phyloP scores from a whole-genome alignment of 2,329 filamentous ascomycete genomes.

The Capronia epimyces region DNA sequence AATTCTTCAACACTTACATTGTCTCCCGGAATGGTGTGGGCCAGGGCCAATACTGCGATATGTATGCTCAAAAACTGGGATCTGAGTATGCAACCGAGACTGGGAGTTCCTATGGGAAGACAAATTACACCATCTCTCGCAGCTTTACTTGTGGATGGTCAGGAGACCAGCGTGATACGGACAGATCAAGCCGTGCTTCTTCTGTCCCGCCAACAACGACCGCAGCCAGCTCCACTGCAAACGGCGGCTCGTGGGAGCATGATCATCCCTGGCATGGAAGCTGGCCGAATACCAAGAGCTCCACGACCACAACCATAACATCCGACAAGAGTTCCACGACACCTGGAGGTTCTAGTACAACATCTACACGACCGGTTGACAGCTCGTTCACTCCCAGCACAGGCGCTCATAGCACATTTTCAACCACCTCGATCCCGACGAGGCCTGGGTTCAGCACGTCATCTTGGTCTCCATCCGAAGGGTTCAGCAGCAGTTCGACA shows the following conservation, averaged over 20 bases:
- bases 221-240: background rate
- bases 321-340: background rate
- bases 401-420: too few species aligned
- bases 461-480: too few species aligned
- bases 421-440: too few species aligned
- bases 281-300: background rate
- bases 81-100: conserved; percentile 12
- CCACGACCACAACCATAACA: background rate
- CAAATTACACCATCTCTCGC: conserved; percentile 14
- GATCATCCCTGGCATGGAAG: conserved; percentile 17
- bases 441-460: too few species aligned
- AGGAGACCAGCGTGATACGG: conserved; percentile 8
- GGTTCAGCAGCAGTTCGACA: too few species aligned
- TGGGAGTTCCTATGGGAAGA: conserved; percentile 11
- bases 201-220: background rate
- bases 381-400: too few species aligned
- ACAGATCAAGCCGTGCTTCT: background rate
- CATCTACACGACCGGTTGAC: too few species aligned
- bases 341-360: background rate
- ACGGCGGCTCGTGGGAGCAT: conserved; percentile 10
- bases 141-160: conserved; percentile 14
- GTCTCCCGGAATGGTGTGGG: conserved; percentile 15
- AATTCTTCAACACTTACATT: conserved; percentile 24
- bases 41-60: conserved; percentile 22
- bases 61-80: conserved; percentile 14